A percentile compares a stretch with the other conserved stretches of the same genome.
Evolutionary conservation across 768 basidiomycete genomes (phyloP).

Genomic region (Fistulinella prunicolor): DNA sequence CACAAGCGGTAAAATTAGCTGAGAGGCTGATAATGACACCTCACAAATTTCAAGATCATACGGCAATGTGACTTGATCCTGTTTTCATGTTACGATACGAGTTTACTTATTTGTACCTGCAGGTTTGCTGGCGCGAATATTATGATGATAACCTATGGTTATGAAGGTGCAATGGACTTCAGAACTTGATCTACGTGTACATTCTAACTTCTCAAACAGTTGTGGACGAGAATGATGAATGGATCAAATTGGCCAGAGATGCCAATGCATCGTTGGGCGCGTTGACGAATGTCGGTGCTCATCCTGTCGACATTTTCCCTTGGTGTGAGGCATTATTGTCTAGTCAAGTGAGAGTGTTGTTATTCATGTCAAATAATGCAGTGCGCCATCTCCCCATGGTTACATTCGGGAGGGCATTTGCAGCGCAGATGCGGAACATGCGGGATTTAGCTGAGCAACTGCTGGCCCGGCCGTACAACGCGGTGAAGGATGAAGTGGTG

Average conservation of each 20-base stretch:
- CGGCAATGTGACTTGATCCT: not conserved
- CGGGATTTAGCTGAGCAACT: constrained; percentile 1
- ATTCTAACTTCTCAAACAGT: not conserved
- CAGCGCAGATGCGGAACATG: constrained; percentile 7
- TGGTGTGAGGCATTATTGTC: not conserved
- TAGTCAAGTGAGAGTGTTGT: not conserved
- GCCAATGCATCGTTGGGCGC: constrained; percentile 3
- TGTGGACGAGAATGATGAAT: constrained; percentile 1
- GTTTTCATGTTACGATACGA: not conserved
- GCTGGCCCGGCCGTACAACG: not conserved
- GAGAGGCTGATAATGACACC: not conserved
- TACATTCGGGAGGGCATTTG: not conserved
- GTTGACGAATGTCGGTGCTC: constrained; percentile 3
- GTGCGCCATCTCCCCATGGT: constrained; percentile 6
- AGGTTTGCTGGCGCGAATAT: constrained; percentile 5
- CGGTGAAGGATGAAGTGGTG: constrained; percentile 2
- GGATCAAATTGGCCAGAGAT: constrained; percentile 5
- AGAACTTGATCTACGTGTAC: not conserved
- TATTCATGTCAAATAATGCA: not conserved
- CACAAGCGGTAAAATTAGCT: not conserved
- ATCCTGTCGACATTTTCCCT: constrained; percentile 8
- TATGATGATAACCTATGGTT: constrained; percentile 6
- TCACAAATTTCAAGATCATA: constrained; percentile 2
- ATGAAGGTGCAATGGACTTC: not conserved
- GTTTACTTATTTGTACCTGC: not conserved